Conservation (phyloP, 2,329 filamentous ascomycete species). For the Botrytis hyacinthi region DNA sequence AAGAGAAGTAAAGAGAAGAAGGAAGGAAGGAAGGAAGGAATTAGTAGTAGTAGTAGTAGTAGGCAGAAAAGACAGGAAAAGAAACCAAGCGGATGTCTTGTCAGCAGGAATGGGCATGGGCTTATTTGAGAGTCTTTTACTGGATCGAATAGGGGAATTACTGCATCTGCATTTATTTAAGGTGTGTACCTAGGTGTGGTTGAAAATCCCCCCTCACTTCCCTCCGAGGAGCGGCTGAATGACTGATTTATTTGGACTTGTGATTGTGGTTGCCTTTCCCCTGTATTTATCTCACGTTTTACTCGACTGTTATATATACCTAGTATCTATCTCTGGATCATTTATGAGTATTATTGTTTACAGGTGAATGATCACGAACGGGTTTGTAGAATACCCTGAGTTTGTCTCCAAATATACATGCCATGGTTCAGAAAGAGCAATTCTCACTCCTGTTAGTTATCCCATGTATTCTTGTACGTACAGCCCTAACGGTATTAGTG, state of each 20-base stretch:
- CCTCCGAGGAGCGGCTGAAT: conserved; percentile 6
- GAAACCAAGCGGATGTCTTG: conserved; percentile 21
- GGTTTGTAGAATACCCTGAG: not conserved
- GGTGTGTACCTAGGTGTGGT: not conserved
- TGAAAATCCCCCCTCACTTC: not conserved
- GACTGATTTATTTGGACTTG: not conserved
- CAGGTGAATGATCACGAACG: not conserved
- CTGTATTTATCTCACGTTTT: not conserved
- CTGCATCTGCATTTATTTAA: not conserved
- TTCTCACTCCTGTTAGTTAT: not conserved
- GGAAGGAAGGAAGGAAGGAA: not conserved
- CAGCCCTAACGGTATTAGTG: conserved; percentile 4
- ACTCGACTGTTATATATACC: not conserved
- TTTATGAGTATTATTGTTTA: not conserved
- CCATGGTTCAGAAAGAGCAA: not conserved
- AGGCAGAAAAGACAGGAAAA: not conserved
- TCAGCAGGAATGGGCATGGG: conserved; percentile 36
- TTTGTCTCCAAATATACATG: not conserved
- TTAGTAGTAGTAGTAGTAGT: not conserved
- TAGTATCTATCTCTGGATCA: not conserved
- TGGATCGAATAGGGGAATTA: not conserved
- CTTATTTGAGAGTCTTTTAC: conserved; percentile 28
- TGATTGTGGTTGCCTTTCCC: not conserved
- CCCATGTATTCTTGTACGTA: conserved; percentile 7
- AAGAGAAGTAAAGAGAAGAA: not conserved